phyloP scores from a whole-genome alignment of 2,329 filamentous ascomycete species.

The Grosmannia clavigera region DNA sequence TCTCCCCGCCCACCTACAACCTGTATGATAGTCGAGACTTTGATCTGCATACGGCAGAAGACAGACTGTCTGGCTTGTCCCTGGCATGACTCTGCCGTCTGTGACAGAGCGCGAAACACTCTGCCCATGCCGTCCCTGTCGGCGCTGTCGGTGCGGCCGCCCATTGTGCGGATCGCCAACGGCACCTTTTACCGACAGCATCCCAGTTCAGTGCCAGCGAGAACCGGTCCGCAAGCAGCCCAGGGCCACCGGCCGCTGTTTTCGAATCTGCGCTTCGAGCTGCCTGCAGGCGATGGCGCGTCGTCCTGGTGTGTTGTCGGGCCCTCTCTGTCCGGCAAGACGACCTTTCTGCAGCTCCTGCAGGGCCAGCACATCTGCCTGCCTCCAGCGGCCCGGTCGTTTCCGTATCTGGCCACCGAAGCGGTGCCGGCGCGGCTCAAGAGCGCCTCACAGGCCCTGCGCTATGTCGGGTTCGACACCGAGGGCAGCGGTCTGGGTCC shows the following conservation, averaged over 20 bases:
- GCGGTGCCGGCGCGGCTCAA: conserved; percentile 43
- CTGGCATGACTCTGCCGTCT: not conserved
- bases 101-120: no score
- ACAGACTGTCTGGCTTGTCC: not conserved
- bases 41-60: no score
- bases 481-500: conserved; percentile 41
- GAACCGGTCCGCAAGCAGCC: conserved; percentile 21
- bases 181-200: conserved; percentile 75
- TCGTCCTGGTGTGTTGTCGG: conserved; percentile 69
- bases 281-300: conserved; percentile 40
- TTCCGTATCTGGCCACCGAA: conserved; percentile 60
- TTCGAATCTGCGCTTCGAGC: conserved; percentile 52
- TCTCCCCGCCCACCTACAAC: not conserved
- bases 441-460: conserved; percentile 56
- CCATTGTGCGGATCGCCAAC: conserved; percentile 61
- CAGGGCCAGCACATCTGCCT: conserved; percentile 63
- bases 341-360: conserved; percentile 69
- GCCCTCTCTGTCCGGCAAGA: conserved; percentile 65
- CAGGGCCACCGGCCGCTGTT: conserved; percentile 61
- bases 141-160: conserved; percentile 26
- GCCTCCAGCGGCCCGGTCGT: conserved; percentile 64
- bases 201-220: conserved; percentile 28
- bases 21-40: no score
- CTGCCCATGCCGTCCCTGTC: conserved; percentile 22
- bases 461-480: conserved; percentile 82